A percentile compares a stretch with the other conserved stretches of the same genome.
Conservation (phyloP, 805 yeast genomes). For the Metschnikowia borealis region DNA sequence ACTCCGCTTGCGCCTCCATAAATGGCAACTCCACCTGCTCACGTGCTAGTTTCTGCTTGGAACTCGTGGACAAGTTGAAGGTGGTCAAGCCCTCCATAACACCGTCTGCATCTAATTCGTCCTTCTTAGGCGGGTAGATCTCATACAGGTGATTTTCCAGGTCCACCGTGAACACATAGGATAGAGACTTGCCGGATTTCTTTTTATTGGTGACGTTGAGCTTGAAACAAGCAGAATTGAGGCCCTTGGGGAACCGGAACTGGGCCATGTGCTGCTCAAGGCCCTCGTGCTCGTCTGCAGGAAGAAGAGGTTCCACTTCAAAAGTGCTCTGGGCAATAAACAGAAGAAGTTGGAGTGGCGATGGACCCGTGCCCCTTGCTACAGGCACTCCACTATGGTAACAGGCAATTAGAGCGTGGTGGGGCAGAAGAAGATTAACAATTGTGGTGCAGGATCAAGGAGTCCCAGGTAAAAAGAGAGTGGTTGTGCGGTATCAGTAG, state of each 20-base stretch:
- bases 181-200: conserved; percentile 76
- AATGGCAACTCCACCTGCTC: conserved; percentile 90
- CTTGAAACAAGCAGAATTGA: conserved; percentile 46
- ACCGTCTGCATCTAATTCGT: conserved; percentile 42
- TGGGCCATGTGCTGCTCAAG: conserved; percentile 35
- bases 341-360: conserved; percentile 46
- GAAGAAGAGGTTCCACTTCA: conserved; percentile 48
- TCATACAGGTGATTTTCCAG: conserved; percentile 41
- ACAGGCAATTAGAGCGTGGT: conserved; percentile 29
- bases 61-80: conserved; percentile 74
- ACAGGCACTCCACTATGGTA: conserved; percentile 37
- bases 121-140: conserved; percentile 20
- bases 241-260: conserved; percentile 46
- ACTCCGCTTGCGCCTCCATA: conserved; percentile 76
- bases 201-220: conserved; percentile 63
- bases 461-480: too few species aligned
- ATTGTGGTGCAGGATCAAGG: too few species aligned
- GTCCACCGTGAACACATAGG: conserved; percentile 53
- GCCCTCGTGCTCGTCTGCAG: conserved; percentile 37
- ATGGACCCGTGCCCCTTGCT: conserved; percentile 45
- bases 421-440: conserved; percentile 31
- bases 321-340: conserved; percentile 76
- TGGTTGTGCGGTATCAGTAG: too few species aligned
- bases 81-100: conserved; percentile 76
- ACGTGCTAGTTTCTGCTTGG: conserved; percentile 69